These are phyloP conservation scores for Kwoniella botswanensis DNA, from an alignment of 768 basidiomycete species.

Conservation along the genomic window DNA sequence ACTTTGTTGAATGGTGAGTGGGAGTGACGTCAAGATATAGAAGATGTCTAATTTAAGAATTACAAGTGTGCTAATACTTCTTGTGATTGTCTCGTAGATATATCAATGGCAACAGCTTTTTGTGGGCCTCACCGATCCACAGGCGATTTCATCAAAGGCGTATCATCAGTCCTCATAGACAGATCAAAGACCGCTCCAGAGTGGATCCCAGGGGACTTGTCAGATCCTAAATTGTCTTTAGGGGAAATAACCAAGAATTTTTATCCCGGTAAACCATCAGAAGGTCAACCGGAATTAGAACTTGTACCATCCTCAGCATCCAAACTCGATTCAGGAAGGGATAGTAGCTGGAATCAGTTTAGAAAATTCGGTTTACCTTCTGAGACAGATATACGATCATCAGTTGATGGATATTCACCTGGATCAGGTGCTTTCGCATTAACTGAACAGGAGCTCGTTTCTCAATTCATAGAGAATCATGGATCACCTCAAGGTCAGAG, in stretches of 20 bases:
- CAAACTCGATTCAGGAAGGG: conserved; percentile 38
- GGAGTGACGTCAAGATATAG: background rate
- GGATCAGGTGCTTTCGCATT: conserved; percentile 69
- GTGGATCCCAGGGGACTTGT: conserved; percentile 73
- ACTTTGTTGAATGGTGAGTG: conserved; percentile 71
- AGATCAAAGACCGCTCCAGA: conserved; percentile 60
- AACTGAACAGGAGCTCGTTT: conserved; percentile 69
- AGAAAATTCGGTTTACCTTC: conserved; percentile 68
- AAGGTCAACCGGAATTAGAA: conserved; percentile 21
- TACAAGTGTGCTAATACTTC: background rate
- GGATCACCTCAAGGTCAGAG: conserved; percentile 63
- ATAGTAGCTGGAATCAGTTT: conserved; percentile 60
- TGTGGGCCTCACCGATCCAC: conserved; percentile 60
- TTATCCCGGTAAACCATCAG: conserved; percentile 65
- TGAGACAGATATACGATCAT: conserved; percentile 71
- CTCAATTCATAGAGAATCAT: conserved; percentile 63
- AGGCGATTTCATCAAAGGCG: conserved; percentile 79
- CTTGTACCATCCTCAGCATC: conserved; percentile 42
- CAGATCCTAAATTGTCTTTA: conserved; percentile 63
- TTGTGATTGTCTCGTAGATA: conserved; percentile 58
- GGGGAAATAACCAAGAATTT: conserved; percentile 68
- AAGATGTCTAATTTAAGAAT: background rate
- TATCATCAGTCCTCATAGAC: conserved; percentile 70
- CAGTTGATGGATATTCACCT: conserved; percentile 70
- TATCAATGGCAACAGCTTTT: conserved; percentile 84